Evolutionary conservation across 345 rosid genomes (phyloP).

Genomic region (Dimocarpus longan): DNA sequence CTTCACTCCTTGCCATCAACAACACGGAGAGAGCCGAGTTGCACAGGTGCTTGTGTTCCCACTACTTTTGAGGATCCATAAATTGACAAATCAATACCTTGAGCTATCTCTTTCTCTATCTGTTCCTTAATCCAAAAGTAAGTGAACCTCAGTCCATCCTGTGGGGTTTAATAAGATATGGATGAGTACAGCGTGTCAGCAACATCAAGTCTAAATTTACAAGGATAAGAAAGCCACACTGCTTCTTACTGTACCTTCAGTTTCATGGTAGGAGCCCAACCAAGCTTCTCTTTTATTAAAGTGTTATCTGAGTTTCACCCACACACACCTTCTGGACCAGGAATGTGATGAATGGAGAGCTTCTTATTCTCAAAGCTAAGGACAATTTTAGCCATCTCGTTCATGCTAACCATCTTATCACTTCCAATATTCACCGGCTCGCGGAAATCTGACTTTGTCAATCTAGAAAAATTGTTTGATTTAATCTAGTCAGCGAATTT

Average conservation of each 20-base stretch:
- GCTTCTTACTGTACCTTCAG: constrained; percentile 38
- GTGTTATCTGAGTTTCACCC: constrained; percentile 63
- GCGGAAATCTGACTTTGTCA: constrained; percentile 60
- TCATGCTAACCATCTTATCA: constrained; percentile 74
- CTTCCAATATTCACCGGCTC: constrained; percentile 70
- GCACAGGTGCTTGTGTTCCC: constrained; percentile 64
- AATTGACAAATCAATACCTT: constrained; percentile 49
- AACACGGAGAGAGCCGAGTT: constrained; percentile 57
- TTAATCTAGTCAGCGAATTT: too few species aligned
- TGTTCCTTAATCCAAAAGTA: constrained; percentile 64
- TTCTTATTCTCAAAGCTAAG: constrained; percentile 50
- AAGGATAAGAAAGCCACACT: background rate
- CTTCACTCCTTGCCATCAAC: constrained; percentile 58
- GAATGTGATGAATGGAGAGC: constrained; percentile 59
- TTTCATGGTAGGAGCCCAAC: constrained; percentile 64
- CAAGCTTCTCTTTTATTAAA: constrained; percentile 57
- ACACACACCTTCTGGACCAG: constrained; percentile 66
- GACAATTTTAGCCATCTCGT: constrained; percentile 62
- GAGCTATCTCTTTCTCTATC: constrained; percentile 56
- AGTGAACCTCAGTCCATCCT: constrained; percentile 60
- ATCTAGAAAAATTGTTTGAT: constrained; percentile 27
- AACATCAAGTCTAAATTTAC: background rate
- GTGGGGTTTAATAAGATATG: background rate
- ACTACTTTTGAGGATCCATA: constrained; percentile 63
- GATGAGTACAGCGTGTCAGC: background rate